Base-by-base conservation (phyloP, 257 asterid genomes). In the Catharanthus roseus region DNA sequence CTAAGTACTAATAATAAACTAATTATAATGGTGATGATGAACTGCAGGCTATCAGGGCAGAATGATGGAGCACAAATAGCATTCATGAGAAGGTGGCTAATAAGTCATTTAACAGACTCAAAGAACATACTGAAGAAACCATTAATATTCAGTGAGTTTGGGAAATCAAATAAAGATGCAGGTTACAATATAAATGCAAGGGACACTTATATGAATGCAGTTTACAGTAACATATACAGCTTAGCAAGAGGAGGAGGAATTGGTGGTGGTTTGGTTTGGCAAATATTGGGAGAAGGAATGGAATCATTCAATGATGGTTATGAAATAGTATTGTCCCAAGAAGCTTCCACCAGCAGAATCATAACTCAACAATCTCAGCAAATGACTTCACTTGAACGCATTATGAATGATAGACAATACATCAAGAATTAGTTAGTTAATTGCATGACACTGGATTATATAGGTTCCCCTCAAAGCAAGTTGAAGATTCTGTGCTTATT, bases 221-320 rank as follows among this genome's bases (percentile, higher is more conserved):
- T 84, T 5, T 84, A 86, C 54, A 51, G 51, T 0, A 69, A 71
- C 19, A 75, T 81, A 6, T 83, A 83, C 9, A 63, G 78, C 2
- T 76, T 65, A 18, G 90, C 90, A 0, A 76, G 76, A 62, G 62
- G 65, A 1, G 85, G 90, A 34, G 83, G 77, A 21, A 31, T 86
- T 44, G 80, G 81, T 6, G 88, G 91, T 0, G 75, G 80, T 3
- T 71, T 86, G 79, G 76, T 82, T 7, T 86, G 91, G 91, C 87
- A 86, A 49, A 58, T 86, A 33, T 34, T 80, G 67, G 88, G 76
- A 10, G 80, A 78, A 50, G 85, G 82, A 29, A 84, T 84, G 91
- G 83, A 77, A 21, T 33, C 80, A 0, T 76, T 60, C 23, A 26
- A 66, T 15, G 88, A 84, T 24, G 91, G 87, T 1, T 84, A 84